Percentiles rank a stretch among this genome's conserved stretches.
Evolutionary conservation across 2,329 filamentous ascomycete genomes (phyloP).

Genomic region (Metarhizium anisopliae): DNA sequence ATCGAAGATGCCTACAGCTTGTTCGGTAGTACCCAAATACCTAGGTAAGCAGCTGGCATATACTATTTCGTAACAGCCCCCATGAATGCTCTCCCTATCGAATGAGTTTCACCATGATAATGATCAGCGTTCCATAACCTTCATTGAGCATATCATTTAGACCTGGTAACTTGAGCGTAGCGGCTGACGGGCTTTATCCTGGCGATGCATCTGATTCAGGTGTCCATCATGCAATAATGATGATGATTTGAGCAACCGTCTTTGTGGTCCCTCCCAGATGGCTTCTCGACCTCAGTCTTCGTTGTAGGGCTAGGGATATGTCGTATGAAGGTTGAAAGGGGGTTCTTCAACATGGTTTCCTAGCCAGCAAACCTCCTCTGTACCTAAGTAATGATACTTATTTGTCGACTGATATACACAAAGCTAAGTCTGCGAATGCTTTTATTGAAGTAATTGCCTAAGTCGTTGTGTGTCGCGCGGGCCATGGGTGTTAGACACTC

Average conservation of each 20-base stretch:
- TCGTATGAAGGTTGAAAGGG: no score
- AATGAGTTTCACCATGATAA: background rate
- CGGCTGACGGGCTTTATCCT: background rate
- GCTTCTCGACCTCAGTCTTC: background rate
- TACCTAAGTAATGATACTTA: background rate
- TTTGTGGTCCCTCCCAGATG: background rate
- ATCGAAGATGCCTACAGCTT: background rate
- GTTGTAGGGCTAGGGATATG: background rate
- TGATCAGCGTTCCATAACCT: background rate
- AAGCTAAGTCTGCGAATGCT: background rate
- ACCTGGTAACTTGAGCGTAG: background rate
- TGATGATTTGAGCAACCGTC: background rate
- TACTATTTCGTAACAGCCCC: no score
- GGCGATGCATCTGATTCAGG: background rate
- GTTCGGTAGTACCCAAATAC: background rate
- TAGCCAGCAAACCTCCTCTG: no score
- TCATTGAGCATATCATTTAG: no score
- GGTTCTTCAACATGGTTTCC: no score
- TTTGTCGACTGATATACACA: background rate
- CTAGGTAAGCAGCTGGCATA: background rate
- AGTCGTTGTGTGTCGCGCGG: background rate
- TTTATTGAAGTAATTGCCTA: background rate
- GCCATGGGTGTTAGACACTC: background rate
- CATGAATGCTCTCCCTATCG: background rate
- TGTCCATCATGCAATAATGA: background rate